phyloP scores from a whole-genome alignment of 768 basidiomycete species.

The Leccinellum luteum region DNA sequence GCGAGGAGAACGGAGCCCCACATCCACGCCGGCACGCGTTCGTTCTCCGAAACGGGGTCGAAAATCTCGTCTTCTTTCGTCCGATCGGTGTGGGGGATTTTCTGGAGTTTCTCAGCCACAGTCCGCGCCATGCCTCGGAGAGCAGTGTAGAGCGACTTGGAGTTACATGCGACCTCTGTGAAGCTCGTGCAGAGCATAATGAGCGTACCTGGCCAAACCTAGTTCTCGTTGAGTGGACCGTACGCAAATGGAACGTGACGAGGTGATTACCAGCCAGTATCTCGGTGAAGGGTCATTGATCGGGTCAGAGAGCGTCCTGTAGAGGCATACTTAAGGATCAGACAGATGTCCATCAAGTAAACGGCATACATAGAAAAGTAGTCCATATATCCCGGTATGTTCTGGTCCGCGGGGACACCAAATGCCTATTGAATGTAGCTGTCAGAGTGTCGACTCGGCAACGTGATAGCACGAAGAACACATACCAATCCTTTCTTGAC shows the following conservation, averaged over 20 bases:
- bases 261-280: not conserved
- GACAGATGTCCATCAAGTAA: not conserved
- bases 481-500: conserved; percentile 28
- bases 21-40: not conserved
- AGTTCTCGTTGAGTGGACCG: not conserved
- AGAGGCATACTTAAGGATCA: not conserved
- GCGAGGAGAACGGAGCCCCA: not conserved
- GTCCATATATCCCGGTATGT: not conserved
- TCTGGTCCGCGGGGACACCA: not conserved
- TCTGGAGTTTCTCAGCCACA: not conserved
- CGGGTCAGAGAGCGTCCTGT: not conserved
- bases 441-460: not conserved
- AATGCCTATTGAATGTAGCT: not conserved
- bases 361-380: not conserved
- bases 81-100: not conserved
- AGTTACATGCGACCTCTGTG: not conserved
- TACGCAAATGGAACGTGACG: not conserved
- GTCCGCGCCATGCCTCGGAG: not conserved
- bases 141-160: not conserved
- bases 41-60: not conserved
- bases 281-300: not conserved
- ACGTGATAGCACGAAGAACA: not conserved
- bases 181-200: not conserved
- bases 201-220: not conserved
- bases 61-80: not conserved